Evolutionary conservation across 2,329 filamentous ascomycete genomes (phyloP).

Genomic region (Claviceps sp.): DNA sequence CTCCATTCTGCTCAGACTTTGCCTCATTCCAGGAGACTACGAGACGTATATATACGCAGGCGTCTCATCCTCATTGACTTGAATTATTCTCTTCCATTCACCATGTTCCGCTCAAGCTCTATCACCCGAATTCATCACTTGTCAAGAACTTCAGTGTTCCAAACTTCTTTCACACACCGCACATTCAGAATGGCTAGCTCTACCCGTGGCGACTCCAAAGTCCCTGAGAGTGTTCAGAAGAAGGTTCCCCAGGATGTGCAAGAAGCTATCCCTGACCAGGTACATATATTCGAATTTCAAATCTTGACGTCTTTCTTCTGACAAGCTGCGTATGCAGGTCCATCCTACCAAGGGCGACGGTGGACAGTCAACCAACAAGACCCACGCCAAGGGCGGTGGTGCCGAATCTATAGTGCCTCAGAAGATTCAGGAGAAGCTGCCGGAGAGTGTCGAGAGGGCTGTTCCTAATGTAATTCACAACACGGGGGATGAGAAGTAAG

Average conservation of each 20-base stretch:
- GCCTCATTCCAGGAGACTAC: neutral
- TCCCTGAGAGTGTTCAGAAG: slow-evolving; percentile 7
- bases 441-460: slow-evolving; percentile 11
- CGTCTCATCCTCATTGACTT: neutral
- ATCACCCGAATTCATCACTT: neutral
- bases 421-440: slow-evolving; percentile 13
- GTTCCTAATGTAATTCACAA: slow-evolving; percentile 11
- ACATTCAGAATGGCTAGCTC: neutral
- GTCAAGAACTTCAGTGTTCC: neutral
- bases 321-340: slow-evolving; percentile 3
- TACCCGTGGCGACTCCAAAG: neutral
- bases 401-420: slow-evolving; percentile 11
- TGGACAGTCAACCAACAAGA: slow-evolving; percentile 8
- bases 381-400: slow-evolving; percentile 10
- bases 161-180: neutral
- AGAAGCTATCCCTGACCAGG: slow-evolving; percentile 11
- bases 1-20: neutral
- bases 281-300: neutral
- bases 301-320: neutral
- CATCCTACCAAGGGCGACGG: slow-evolving; percentile 10
- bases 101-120: neutral
- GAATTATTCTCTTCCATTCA: neutral
- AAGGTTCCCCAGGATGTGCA: slow-evolving; percentile 9
- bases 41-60: neutral
- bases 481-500: slow-evolving; percentile 7